Evolutionary conservation across 225 moss, liverwort and hornwort species (phyloP).

Genomic region (Marchantia paleacea): DNA sequence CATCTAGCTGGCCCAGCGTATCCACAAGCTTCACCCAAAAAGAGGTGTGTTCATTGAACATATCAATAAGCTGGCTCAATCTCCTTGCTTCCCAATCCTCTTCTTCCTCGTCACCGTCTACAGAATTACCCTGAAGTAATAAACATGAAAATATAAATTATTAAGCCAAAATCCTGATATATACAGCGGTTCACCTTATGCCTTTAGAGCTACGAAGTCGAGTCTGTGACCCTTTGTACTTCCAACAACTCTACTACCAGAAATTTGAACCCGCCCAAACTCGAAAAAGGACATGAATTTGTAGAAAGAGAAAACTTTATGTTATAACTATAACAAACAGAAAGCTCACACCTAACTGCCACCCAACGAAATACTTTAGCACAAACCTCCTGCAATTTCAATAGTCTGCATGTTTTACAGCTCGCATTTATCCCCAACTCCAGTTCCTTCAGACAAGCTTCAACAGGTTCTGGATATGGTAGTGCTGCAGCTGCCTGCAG

Average conservation of each 20-base stretch:
- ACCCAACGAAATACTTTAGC: background rate
- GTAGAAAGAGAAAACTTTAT: background rate
- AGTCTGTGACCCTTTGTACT: background rate
- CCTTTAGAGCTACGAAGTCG: background rate
- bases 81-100: constrained; percentile 62
- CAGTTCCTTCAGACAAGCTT: constrained; percentile 35
- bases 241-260: background rate
- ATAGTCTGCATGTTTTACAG: constrained; percentile 29
- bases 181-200: background rate
- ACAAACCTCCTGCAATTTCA: constrained; percentile 24
- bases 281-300: background rate
- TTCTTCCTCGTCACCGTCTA: constrained; percentile 49
- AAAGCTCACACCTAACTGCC: background rate
- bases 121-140: constrained; percentile 21
- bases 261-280: background rate
- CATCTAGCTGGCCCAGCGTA: constrained; percentile 63
- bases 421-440: constrained; percentile 26
- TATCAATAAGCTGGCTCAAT: constrained; percentile 60
- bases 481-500: constrained; percentile 41
- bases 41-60: constrained; percentile 57
- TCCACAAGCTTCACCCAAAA: constrained; percentile 75
- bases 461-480: constrained; percentile 37
- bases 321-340: background rate
- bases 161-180: background rate
- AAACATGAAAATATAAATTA: constrained; percentile 22